phyloP scores from a whole-genome alignment of 257 asterid genomes.

The Nicotiana benthamiana region DNA sequence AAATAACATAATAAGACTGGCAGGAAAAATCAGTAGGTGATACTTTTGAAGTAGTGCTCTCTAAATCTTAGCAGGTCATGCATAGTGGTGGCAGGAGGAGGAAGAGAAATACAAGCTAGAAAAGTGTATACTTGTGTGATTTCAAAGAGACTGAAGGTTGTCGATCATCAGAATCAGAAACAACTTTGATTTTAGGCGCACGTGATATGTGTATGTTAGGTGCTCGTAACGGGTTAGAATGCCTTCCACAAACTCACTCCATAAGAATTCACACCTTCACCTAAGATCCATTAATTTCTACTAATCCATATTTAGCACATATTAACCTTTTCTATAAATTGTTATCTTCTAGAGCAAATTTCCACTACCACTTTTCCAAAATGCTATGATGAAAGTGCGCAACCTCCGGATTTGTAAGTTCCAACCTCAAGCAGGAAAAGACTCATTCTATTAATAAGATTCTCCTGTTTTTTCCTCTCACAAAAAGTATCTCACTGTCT shows the following conservation, averaged over 20 bases:
- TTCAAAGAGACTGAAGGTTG: neutral
- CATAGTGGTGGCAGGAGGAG: neutral
- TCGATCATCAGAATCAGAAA: neutral
- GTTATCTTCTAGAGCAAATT: neutral
- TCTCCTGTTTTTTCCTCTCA: neutral
- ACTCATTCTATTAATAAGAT: neutral
- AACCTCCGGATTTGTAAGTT: neutral
- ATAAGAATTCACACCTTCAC: neutral
- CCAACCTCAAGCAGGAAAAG: neutral
- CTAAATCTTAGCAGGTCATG: neutral
- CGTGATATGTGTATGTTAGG: no score
- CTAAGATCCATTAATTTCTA: neutral
- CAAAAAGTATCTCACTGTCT: neutral
- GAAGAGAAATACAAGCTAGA: neutral
- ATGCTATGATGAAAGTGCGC: neutral
- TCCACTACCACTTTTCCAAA: neutral
- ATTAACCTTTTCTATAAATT: neutral
- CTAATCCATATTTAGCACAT: neutral
- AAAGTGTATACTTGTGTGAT: neutral
- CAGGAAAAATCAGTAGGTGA: neutral
- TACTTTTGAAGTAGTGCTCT: neutral
- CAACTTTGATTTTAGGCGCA: no score
- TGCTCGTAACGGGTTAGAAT: no score
- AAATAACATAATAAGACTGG: neutral
- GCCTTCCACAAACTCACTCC: neutral